These are phyloP conservation scores for Pleoardoris graminearum DNA, from an alignment of 2,329 filamentous ascomycete genomes.

Conservation along the genomic window DNA sequence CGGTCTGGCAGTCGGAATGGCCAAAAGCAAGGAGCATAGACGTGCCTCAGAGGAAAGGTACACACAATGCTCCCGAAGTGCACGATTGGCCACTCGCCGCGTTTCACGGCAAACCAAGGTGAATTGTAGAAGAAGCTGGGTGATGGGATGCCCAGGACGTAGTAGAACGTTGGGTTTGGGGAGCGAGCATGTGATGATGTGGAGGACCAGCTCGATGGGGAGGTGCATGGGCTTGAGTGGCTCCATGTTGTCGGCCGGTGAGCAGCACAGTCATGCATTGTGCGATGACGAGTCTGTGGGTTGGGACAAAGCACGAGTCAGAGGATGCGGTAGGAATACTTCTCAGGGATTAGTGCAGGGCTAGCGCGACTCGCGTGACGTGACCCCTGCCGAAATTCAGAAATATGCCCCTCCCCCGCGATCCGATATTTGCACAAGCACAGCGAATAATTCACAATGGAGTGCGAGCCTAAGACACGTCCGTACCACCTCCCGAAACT, in stretches of 20 bases:
- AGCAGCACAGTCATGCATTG: not conserved
- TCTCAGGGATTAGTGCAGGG: not conserved
- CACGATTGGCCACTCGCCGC: conserved; percentile 46
- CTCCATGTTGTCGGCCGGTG: conserved; percentile 12
- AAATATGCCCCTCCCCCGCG: conserved; percentile 16
- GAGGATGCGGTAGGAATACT: conserved; percentile 9
- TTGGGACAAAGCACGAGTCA: conserved; percentile 2
- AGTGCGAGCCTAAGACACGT: conserved; percentile 75
- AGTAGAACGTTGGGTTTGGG: conserved; percentile 31
- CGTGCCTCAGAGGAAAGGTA: conserved; percentile 47
- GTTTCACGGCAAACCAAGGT: conserved; percentile 51
- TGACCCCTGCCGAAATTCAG: conserved; percentile 9
- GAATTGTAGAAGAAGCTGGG: conserved; percentile 52
- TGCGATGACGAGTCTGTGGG: conserved; percentile 8
- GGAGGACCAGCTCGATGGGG: conserved; percentile 35
- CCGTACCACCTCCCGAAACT: conserved; percentile 38
- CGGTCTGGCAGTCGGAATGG: conserved; percentile 17
- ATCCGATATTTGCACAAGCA: not conserved
- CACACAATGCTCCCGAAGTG: conserved; percentile 53
- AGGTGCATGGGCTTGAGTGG: conserved; percentile 17
- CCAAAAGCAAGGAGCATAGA: conserved; percentile 31
- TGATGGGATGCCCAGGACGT: conserved; percentile 46
- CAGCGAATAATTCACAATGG: conserved; percentile 56
- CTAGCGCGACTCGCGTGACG: not conserved
- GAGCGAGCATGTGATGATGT: conserved; percentile 30